Conservation (phyloP, 2,329 filamentous ascomycete genomes). For the Xylaria arbuscula region DNA sequence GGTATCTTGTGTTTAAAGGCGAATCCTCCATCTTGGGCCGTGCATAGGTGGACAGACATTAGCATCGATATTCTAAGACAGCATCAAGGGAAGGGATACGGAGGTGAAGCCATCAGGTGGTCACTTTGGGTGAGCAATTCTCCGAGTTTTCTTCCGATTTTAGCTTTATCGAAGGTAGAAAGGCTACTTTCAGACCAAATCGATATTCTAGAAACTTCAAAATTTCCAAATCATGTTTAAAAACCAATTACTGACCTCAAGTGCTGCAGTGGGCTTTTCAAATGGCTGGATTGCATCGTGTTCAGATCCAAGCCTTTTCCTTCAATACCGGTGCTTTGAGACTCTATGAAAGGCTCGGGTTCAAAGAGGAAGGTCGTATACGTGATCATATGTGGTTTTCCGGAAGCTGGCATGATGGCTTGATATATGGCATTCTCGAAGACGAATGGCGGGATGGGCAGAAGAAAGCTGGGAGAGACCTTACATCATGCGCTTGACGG, state of each 20-base stretch:
- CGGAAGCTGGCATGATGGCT: conserved; percentile 51
- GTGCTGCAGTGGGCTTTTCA: conserved; percentile 47
- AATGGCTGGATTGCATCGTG: conserved; percentile 52
- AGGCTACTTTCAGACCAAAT: no score
- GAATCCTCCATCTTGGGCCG: conserved; percentile 44
- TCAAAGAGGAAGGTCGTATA: conserved; percentile 50
- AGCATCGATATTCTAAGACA: conserved; percentile 48
- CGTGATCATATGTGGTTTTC: conserved; percentile 52
- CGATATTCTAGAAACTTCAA: no score
- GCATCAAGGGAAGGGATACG: conserved; percentile 52
- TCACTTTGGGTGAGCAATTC: conserved; percentile 37
- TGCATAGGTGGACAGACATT: conserved; percentile 56
- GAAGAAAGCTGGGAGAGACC: conserved; percentile 32
- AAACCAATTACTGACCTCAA: no score
- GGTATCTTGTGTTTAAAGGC: conserved; percentile 50
- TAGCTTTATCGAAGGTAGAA: no score
- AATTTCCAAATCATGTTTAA: no score
- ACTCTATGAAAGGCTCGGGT: conserved; percentile 52
- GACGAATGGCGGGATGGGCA: conserved; percentile 48
- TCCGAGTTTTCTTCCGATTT: no score
- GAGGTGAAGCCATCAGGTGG: conserved; percentile 54
- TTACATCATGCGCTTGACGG: conserved; percentile 21
- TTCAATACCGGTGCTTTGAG: conserved; percentile 50
- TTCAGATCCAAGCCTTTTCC: conserved; percentile 50
- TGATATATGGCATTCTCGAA: conserved; percentile 52